Conservation (phyloP, 441 rosid genomes). For the Capsella rubella region DNA sequence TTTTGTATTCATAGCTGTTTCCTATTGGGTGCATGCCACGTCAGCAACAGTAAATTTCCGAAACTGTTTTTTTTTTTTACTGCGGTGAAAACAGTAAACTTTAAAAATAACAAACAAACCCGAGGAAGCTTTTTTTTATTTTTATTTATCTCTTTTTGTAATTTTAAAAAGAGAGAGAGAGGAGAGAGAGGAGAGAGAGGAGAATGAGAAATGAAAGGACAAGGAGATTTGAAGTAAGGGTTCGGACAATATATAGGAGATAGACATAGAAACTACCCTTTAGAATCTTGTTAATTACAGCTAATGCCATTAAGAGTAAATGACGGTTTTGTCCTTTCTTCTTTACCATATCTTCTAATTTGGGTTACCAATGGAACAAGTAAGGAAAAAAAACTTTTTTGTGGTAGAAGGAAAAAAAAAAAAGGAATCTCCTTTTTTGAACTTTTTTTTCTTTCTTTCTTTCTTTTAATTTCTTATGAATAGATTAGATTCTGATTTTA, state of each 20-base stretch:
- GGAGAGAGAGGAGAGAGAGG: background rate
- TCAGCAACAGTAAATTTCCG: slow-evolving; percentile 40
- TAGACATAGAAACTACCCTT: slow-evolving; percentile 26
- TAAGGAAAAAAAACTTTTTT: slow-evolving; percentile 30
- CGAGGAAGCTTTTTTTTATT: background rate
- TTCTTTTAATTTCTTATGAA: background rate
- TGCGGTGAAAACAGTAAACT: slow-evolving; percentile 36
- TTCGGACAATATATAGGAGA: slow-evolving; percentile 50
- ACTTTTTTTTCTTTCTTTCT: background rate
- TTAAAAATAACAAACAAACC: background rate
- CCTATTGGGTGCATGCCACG: slow-evolving; percentile 72
- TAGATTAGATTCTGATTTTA: slow-evolving; percentile 1
- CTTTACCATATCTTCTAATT: slow-evolving; percentile 33
- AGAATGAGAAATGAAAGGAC: background rate
- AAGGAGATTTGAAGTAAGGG: background rate
- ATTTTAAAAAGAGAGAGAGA: background rate
- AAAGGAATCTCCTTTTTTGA: slow-evolving; percentile 11
- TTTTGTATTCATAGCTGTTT: slow-evolving; percentile 65
- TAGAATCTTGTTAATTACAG: background rate
- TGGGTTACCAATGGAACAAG: slow-evolving; percentile 36
- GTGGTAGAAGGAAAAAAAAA: background rate
- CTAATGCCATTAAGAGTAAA: background rate
- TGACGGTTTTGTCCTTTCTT: slow-evolving; percentile 35
- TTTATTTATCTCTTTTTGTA: slow-evolving; percentile 28
- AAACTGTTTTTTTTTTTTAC: background rate